Conservation (phyloP, 495 filamentous ascomycete genomes). For the Penicillium malachiteum region DNA sequence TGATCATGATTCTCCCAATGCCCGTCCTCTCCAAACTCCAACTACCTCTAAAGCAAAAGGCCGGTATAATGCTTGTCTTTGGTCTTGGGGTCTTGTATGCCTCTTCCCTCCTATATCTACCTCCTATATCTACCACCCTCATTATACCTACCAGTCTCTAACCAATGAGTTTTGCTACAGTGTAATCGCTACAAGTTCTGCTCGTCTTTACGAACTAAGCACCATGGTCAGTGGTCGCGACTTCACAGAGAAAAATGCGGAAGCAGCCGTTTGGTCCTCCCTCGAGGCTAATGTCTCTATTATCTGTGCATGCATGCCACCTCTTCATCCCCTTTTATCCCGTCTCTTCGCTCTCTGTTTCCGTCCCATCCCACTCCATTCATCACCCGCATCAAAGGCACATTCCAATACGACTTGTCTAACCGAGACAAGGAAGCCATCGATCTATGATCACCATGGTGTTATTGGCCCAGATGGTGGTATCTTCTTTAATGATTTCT, state of each 20-base stretch:
- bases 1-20: slow-evolving; percentile 50
- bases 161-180: slow-evolving; percentile 17
- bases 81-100: slow-evolving; percentile 51
- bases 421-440: slow-evolving; percentile 15
- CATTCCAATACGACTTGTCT: slow-evolving; percentile 7
- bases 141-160: not conserved
- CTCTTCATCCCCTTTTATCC: slow-evolving; percentile 73
- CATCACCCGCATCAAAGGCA: slow-evolving; percentile 16
- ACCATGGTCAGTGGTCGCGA: slow-evolving; percentile 15
- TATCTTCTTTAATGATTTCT: slow-evolving; percentile 22
- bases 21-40: slow-evolving; percentile 37
- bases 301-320: slow-evolving; percentile 79
- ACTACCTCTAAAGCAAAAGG: slow-evolving; percentile 40
- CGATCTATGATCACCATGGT: slow-evolving; percentile 15
- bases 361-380: slow-evolving; percentile 19
- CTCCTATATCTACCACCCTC: not conserved
- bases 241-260: slow-evolving; percentile 41
- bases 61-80: slow-evolving; percentile 43
- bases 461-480: slow-evolving; percentile 13
- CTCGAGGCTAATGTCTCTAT: slow-evolving; percentile 81
- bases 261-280: slow-evolving; percentile 67
- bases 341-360: slow-evolving; percentile 60
- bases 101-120: not conserved
- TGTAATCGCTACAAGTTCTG: slow-evolving; percentile 37
- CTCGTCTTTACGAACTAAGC: slow-evolving; percentile 28